Evolutionary conservation across 78 protist species (phyloP).

Genomic region (Dictyostelium citrinum): DNA sequence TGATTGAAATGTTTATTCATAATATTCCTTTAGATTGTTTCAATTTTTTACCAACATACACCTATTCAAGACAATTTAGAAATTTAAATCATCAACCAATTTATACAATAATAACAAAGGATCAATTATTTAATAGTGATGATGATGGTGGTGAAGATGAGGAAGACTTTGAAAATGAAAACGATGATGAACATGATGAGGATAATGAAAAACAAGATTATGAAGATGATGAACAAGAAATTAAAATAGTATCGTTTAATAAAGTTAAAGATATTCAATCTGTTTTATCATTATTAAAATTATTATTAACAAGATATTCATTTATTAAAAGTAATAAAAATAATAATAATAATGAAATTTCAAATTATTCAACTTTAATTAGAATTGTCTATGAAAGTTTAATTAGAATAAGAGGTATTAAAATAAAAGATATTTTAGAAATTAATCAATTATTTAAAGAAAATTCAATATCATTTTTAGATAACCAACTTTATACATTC

Average conservation of each 20-base stretch:
- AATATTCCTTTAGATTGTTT: neutral
- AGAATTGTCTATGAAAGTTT: neutral
- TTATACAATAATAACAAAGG: neutral
- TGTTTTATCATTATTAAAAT: neutral
- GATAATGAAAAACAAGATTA: too few species aligned
- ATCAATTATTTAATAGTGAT: neutral
- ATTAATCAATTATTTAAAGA: neutral
- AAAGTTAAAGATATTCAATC: neutral
- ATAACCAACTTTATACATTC: neutral
- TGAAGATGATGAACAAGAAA: neutral
- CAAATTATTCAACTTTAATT: neutral
- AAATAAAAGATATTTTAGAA: neutral
- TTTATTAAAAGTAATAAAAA: neutral
- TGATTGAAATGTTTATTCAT: neutral
- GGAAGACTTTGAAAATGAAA: neutral
- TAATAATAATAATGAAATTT: neutral
- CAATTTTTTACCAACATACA: neutral
- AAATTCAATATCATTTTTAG: neutral
- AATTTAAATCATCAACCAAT: neutral
- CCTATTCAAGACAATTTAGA: neutral
- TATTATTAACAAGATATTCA: neutral
- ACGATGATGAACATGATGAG: neutral
- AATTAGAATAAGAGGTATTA: neutral
- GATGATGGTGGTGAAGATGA: neutral
- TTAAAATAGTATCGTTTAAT: neutral